These are phyloP conservation scores for Epicoccum nigrum DNA, from an alignment of 2,329 filamentous ascomycete genomes.

Conservation along the genomic window DNA sequence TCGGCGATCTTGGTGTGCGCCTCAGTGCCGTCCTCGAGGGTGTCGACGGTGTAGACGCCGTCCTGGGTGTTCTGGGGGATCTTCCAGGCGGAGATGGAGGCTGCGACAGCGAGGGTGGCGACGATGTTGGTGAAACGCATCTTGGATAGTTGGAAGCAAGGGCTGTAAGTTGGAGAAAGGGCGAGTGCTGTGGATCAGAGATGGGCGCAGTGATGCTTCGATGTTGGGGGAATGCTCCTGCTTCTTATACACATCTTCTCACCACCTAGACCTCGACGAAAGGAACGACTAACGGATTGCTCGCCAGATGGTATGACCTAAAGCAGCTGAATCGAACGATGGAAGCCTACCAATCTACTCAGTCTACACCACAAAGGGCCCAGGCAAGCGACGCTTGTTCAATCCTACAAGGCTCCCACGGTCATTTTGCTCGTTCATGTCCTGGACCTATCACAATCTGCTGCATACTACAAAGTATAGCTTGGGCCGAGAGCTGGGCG, in stretches of 20 bases:
- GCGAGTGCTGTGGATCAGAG: neutral
- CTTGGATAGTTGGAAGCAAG: too few species aligned
- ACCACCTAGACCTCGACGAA: too few species aligned
- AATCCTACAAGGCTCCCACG: too few species aligned
- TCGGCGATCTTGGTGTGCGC: conserved; percentile 2
- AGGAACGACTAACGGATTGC: too few species aligned
- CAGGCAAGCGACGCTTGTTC: too few species aligned
- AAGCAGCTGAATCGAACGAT: neutral
- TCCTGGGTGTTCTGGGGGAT: neutral
- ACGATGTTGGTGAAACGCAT: conserved; percentile 7
- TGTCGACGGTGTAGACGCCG: conserved; percentile 6
- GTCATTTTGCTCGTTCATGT: too few species aligned
- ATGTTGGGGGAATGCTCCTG: neutral
- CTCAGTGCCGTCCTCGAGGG: conserved; percentile 4
- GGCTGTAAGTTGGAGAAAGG: too few species aligned
- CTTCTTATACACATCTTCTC: neutral
- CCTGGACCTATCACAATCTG: too few species aligned
- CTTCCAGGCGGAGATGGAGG: conserved; percentile 1
- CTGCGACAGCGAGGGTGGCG: neutral
- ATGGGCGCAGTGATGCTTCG: neutral
- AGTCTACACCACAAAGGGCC: neutral
- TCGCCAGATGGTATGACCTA: neutral
- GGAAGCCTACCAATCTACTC: neutral
- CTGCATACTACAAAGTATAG: too few species aligned
- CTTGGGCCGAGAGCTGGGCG: too few species aligned